Evolutionary conservation across 78 protist genomes (phyloP), one percentile per base, ranked within the genome.

Genomic region (Chrysochromulina tobinii): DNA sequence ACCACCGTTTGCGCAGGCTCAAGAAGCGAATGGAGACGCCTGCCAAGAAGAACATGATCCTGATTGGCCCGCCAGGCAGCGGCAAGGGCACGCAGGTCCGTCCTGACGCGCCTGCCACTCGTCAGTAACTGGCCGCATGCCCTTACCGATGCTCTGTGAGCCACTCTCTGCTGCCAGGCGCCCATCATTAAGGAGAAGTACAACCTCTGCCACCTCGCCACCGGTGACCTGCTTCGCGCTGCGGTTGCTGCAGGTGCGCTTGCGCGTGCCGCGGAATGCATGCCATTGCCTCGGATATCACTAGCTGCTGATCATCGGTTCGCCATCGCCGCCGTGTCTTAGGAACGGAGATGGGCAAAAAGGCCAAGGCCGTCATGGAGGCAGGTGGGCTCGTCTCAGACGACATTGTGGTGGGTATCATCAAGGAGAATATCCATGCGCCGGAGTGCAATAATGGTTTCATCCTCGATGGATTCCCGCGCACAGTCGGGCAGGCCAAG

Each of bases 401-500:
- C 84, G 94, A 90, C 17, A 50, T 91, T 20, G 81, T 90, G 48
- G 89, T 97, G 73, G 91, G 77, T 61, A 93, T 98, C 90, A 96
- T 98, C 91, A 79, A 66, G 58, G 99, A 98, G 9, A 90, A 81
- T 68, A 83, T 98, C 69, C 59, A 69, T 51, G 21, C 67, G 18
- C 98, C 98, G 18, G 97, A 94, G 79, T 98, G 99, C 92, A 11
- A 2, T 48, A 91, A 91, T 17, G 77, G 99, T 51, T 98, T 97
- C 95, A 92, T 98, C 59, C 90, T 98, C 14, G 99, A 98, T 75
- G 99, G 99, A 68, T 98, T 98, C 95, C 99, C 99, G 27, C 96
- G 99, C 64, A 98, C 99, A 51, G 95, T 97, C 18, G 87, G 1
- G 58, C 99, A 98, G 94, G 99, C 99, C n/a, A 89, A 95, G 88